These are phyloP conservation scores for Amanita molliuscula DNA, from an alignment of 768 basidiomycete genomes.

Conservation along the genomic window DNA sequence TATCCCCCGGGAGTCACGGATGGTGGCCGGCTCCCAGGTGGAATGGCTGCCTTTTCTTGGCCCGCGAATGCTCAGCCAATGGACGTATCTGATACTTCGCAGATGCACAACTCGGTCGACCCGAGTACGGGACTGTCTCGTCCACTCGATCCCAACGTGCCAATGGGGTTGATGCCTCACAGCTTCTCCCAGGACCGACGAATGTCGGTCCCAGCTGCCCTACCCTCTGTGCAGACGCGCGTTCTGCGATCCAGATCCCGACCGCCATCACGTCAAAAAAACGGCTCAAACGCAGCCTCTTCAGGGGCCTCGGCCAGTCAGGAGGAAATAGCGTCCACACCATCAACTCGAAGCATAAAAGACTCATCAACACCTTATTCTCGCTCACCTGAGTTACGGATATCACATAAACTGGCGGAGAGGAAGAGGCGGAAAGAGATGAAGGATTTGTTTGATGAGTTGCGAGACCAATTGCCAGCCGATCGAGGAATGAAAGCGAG, in stretches of 20 bases:
- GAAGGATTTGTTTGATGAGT: conserved; percentile 97
- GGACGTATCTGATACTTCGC: conserved; percentile 22
- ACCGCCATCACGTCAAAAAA: conserved; percentile 54
- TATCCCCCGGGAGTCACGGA: conserved; percentile 33
- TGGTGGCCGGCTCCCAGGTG: conserved; percentile 49
- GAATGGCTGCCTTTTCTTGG: conserved; percentile 68
- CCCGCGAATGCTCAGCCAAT: conserved; percentile 32
- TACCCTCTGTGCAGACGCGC: conserved; percentile 24
- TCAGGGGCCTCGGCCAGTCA: conserved; percentile 28
- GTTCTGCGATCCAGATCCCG: conserved; percentile 59
- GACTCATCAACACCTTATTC: conserved; percentile 77
- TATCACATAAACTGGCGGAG: conserved; percentile 96
- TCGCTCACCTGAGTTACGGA: conserved; percentile 86
- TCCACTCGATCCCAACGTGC: conserved; percentile 37
- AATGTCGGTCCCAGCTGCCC: conserved; percentile 47
- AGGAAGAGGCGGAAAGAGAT: conserved; percentile 96
- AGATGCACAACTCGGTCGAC: conserved; percentile 36
- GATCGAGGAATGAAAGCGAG: conserved; percentile 93
- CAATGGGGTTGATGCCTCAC: conserved; percentile 46
- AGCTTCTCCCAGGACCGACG: conserved; percentile 56
- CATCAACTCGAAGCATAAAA: conserved; percentile 31
- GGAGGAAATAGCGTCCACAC: conserved; percentile 33
- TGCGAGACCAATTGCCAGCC: conserved; percentile 85
- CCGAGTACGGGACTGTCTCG: conserved; percentile 31
- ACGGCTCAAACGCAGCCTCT: conserved; percentile 26